These are phyloP conservation scores for Mrakia hoshinonis DNA, from an alignment of 768 basidiomycete species.

Conservation along the genomic window DNA sequence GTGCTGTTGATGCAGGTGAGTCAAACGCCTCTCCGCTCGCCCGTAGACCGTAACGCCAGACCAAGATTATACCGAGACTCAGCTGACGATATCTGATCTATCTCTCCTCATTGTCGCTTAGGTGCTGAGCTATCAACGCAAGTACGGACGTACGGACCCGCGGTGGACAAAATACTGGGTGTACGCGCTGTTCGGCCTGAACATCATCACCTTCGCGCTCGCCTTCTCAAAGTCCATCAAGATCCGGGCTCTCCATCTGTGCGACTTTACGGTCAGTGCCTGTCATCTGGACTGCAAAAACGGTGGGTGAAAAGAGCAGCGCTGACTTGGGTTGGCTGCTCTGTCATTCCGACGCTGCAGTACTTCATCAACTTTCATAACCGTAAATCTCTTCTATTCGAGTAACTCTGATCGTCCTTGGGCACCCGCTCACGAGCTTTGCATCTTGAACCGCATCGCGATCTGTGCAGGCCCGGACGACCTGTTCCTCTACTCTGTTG, in stretches of 20 bases:
- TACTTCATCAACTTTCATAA: neutral
- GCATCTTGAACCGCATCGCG: too few species aligned
- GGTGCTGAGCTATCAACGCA: neutral
- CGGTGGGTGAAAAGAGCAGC: too few species aligned
- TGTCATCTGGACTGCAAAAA: too few species aligned
- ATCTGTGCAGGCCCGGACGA: neutral
- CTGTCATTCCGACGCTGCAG: too few species aligned
- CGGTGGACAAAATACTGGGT: neutral
- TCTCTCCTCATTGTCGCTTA: too few species aligned
- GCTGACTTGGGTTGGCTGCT: too few species aligned
- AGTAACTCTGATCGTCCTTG: neutral
- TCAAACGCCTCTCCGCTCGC: too few species aligned
- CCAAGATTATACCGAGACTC: too few species aligned
- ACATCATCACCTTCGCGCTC: neutral
- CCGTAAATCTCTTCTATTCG: neutral
- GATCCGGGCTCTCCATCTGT: neutral
- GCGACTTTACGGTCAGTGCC: neutral
- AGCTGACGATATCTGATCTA: too few species aligned
- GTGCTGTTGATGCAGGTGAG: neutral
- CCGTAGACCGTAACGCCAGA: too few species aligned
- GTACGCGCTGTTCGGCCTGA: neutral
- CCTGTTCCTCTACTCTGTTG: neutral
- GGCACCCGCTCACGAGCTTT: neutral
- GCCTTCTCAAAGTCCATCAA: neutral
- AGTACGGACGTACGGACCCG: neutral